Conservation (phyloP, 441 rosid genomes). For the Monsonia emarginata region DNA sequence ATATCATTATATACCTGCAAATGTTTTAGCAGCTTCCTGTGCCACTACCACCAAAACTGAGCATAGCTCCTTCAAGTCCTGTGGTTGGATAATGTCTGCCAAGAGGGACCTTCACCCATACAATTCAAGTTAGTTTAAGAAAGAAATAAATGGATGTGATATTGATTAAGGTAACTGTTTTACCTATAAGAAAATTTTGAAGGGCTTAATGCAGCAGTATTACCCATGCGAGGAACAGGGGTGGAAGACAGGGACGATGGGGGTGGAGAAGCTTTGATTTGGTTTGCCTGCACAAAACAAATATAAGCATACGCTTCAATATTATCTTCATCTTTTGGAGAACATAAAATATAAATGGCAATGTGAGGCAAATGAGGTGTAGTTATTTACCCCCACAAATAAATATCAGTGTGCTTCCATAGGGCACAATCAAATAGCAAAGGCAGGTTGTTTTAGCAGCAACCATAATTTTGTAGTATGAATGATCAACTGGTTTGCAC, state of each 20-base stretch:
- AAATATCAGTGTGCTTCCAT: background rate
- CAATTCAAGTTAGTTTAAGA: slow-evolving; percentile 26
- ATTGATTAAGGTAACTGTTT: slow-evolving; percentile 15
- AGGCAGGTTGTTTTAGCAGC: background rate
- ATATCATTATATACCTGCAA: slow-evolving; percentile 42
- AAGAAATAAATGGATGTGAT: slow-evolving; percentile 19
- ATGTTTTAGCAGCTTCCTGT: slow-evolving; percentile 64
- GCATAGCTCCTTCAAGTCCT: slow-evolving; percentile 88
- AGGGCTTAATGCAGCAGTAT: slow-evolving; percentile 33
- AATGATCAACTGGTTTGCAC: background rate
- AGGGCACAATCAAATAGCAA: background rate
- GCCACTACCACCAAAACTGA: slow-evolving; percentile 79
- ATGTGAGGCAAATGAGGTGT: background rate
- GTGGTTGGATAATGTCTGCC: slow-evolving; percentile 88
- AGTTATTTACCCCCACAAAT: background rate
- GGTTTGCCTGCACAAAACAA: slow-evolving; percentile 40
- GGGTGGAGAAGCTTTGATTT: slow-evolving; percentile 41
- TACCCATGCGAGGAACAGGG: slow-evolving; percentile 46
- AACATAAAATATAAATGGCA: slow-evolving; percentile 3
- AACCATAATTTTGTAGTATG: background rate
- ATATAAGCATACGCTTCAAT: slow-evolving; percentile 6
- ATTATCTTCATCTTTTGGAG: slow-evolving; percentile 4
- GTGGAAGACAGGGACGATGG: slow-evolving; percentile 38
- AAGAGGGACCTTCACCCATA: slow-evolving; percentile 67
- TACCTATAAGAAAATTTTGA: slow-evolving; percentile 85